A percentile compares a stretch with the other conserved stretches of the same genome.
Conservation (phyloP, 345 rosid genomes). For the Salix suchowensis region DNA sequence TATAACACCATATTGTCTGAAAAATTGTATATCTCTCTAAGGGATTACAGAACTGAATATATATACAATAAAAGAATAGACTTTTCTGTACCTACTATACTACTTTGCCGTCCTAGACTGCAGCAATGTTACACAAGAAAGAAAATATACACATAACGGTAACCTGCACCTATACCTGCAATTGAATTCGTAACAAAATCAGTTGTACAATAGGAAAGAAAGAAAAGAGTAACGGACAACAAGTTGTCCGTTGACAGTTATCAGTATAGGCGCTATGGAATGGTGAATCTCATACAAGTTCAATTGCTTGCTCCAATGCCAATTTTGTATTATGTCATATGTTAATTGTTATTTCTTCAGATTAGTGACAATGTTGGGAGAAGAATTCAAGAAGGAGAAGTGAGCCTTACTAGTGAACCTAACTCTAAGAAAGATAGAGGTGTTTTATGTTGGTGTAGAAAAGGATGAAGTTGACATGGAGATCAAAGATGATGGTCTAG, state of each 20-base stretch:
- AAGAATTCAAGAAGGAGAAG: constrained; percentile 16
- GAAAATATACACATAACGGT: no score
- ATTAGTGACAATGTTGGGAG: constrained; percentile 12
- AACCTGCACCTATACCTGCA: no score
- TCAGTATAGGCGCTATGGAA: neutral
- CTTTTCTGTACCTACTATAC: no score
- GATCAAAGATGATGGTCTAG: constrained; percentile 59
- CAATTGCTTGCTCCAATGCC: neutral
- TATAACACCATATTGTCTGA: no score
- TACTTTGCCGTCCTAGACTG: no score
- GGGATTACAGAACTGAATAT: no score
- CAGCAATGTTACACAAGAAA: no score
- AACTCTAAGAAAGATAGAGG: constrained; percentile 47
- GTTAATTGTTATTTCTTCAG: constrained; percentile 21
- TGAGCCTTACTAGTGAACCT: constrained; percentile 11
- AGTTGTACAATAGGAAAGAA: no score
- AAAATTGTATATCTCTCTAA: no score
- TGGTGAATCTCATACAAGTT: neutral
- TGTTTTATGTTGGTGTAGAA: constrained; percentile 60
- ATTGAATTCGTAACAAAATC: no score
- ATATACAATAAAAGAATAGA: no score
- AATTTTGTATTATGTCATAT: neutral
- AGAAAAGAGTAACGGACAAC: no score
- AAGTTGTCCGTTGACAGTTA: neutral
- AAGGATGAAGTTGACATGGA: constrained; percentile 29